These are phyloP conservation scores for Erigeron canadensis DNA, from an alignment of 129 eudicot species.

Conservation along the genomic window DNA sequence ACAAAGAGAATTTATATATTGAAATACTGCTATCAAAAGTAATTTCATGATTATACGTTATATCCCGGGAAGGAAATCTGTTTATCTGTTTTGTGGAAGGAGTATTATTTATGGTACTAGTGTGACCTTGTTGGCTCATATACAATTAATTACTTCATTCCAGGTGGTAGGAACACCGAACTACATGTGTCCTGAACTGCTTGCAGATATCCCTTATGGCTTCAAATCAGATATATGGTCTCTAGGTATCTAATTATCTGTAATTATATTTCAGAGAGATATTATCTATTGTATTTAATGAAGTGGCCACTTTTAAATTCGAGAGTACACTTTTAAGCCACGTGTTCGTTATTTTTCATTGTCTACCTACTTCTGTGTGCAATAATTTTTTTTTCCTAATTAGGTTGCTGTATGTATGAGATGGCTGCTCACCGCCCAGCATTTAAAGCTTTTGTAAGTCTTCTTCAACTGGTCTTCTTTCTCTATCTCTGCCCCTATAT, in stretches of 20 bases:
- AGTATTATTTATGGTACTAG: slow-evolving; percentile 16
- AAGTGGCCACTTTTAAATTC: neutral
- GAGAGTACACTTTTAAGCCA: slow-evolving; percentile 8
- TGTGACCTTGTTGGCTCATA: slow-evolving; percentile 21
- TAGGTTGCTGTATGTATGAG: slow-evolving; percentile 98
- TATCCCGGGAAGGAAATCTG: neutral
- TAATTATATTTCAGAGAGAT: slow-evolving; percentile 3
- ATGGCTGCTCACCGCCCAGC: slow-evolving; percentile 99
- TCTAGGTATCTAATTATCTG: slow-evolving; percentile 57
- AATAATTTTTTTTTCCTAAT: slow-evolving; percentile 9
- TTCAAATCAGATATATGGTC: slow-evolving; percentile 99
- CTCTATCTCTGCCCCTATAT: slow-evolving; percentile 10
- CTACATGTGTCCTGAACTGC: slow-evolving; percentile 99
- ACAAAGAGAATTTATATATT: neutral
- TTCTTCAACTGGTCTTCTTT: slow-evolving; percentile 18
- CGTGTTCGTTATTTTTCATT: slow-evolving; percentile 6
- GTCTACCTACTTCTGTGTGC: slow-evolving; percentile 1
- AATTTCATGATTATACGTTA: neutral
- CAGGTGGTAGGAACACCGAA: slow-evolving; percentile 99
- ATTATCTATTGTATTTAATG: neutral
- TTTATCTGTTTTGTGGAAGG: slow-evolving; percentile 13
- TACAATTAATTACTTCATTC: slow-evolving; percentile 24
- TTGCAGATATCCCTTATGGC: slow-evolving; percentile 97
- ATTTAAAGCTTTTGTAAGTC: slow-evolving; percentile 95
- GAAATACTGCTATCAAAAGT: slow-evolving; percentile 2